These are phyloP conservation scores for Leucocoprinus leucothites DNA, from an alignment of 768 basidiomycete genomes.

Conservation along the genomic window DNA sequence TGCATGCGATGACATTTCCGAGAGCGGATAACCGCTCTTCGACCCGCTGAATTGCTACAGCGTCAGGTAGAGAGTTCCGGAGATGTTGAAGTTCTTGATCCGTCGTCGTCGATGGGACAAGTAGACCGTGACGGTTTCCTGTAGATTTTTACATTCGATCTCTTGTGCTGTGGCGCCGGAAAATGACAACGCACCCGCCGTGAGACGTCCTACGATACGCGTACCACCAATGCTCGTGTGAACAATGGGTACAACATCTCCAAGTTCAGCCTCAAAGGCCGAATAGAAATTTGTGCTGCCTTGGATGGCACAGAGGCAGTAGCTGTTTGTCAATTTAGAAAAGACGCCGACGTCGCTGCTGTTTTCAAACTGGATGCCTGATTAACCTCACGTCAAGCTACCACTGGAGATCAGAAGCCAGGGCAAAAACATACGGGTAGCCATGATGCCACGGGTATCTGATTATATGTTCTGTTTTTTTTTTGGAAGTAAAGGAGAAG, in stretches of 20 bases:
- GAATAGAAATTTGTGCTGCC: slow-evolving; percentile 98
- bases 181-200: slow-evolving; percentile 62
- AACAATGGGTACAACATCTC: slow-evolving; percentile 92
- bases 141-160: slow-evolving; percentile 7
- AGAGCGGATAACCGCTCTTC: slow-evolving; percentile 97
- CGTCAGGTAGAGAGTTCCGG: slow-evolving; percentile 89
- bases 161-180: background rate
- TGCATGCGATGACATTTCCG: slow-evolving; percentile 97
- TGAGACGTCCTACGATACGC: slow-evolving; percentile 88
- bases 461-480: background rate
- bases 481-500: too few species aligned
- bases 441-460: slow-evolving; percentile 31
- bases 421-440: slow-evolving; percentile 38
- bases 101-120: slow-evolving; percentile 93
- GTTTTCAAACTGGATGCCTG: slow-evolving; percentile 92
- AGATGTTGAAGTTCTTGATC: slow-evolving; percentile 99
- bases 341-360: slow-evolving; percentile 96
- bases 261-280: slow-evolving; percentile 86
- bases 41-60: slow-evolving; percentile 92
- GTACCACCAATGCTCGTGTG: slow-evolving; percentile 95
- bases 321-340: slow-evolving; percentile 95
- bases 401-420: background rate
- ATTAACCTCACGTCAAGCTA: background rate
- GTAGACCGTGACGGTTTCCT: slow-evolving; percentile 96
- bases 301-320: slow-evolving; percentile 91